Evolutionary conservation across 2,329 filamentous ascomycete species (phyloP).

Genomic region (Aaosphaeria arxii): DNA sequence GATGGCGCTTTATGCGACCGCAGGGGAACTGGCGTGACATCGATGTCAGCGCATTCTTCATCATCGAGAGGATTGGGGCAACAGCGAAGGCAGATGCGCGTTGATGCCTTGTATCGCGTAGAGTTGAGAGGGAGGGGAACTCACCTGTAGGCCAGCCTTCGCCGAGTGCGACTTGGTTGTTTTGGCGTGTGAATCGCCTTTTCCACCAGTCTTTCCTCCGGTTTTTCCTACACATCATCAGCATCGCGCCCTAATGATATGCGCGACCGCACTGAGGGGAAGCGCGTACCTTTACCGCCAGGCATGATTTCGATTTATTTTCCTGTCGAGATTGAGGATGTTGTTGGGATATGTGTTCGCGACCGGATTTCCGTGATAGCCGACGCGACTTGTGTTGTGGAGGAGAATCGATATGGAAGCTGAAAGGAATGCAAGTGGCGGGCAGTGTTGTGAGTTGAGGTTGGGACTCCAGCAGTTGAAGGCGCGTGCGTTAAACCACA

Average conservation of each 20-base stretch:
- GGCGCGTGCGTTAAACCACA: background rate
- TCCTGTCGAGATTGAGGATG: slow-evolving; percentile 15
- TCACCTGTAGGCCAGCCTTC: slow-evolving; percentile 92
- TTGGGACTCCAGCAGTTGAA: background rate
- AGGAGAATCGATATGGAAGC: slow-evolving; percentile 29
- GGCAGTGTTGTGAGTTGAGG: slow-evolving; percentile 22
- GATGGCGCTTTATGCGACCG: slow-evolving; percentile 99
- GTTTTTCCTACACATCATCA: slow-evolving; percentile 46
- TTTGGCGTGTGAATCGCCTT: slow-evolving; percentile 75
- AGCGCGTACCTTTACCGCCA: slow-evolving; percentile 87
- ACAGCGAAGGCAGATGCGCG: background rate
- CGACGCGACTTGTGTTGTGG: slow-evolving; percentile 26
- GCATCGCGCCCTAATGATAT: slow-evolving; percentile 9
- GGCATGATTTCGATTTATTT: slow-evolving; percentile 53
- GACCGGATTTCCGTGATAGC: slow-evolving; percentile 22
- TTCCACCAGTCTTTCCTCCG: slow-evolving; percentile 87
- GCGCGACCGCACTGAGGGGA: slow-evolving; percentile 12
- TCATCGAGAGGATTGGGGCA: slow-evolving; percentile 1
- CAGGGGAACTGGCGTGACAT: slow-evolving; percentile 76
- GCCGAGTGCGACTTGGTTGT: slow-evolving; percentile 91
- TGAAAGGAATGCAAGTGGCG: slow-evolving; percentile 21
- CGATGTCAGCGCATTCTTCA: slow-evolving; percentile 22
- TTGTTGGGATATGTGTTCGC: slow-evolving; percentile 27
- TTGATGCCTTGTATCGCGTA: background rate
- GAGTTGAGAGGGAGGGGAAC: slow-evolving; percentile 34